Percentiles rank a stretch among this genome's conserved stretches.
phyloP scores from a whole-genome alignment of 257 asterid genomes.

The Solanum chilense region DNA sequence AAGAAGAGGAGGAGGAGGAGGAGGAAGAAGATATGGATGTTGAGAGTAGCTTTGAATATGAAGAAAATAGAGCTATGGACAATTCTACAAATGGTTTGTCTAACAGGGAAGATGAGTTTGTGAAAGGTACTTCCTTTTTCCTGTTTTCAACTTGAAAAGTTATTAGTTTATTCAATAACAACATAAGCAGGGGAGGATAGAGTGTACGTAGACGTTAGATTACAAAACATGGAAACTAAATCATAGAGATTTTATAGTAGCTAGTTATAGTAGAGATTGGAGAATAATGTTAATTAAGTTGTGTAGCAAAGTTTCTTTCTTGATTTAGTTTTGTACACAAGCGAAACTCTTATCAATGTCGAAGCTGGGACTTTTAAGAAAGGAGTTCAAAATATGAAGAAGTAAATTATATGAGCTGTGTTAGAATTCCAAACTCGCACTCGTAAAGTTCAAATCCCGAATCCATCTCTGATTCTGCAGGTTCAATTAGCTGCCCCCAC shows the following conservation, averaged over 20 bases:
- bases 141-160: neutral
- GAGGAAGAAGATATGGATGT: slow-evolving; percentile 49
- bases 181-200: neutral
- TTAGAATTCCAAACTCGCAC: too few species aligned
- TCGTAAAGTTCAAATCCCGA: too few species aligned
- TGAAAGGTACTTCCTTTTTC: slow-evolving; percentile 28
- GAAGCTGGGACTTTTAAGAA: too few species aligned
- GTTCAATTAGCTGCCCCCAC: neutral
- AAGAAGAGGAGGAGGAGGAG: slow-evolving; percentile 9
- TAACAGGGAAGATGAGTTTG: slow-evolving; percentile 40
- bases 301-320: neutral
- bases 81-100: slow-evolving; percentile 19
- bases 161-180: neutral
- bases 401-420: too few species aligned
- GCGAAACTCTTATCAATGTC: too few species aligned
- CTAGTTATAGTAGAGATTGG: neutral
- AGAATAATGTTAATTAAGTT: neutral
- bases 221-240: too few species aligned
- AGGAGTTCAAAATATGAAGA: too few species aligned
- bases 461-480: too few species aligned
- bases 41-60: slow-evolving; percentile 66
- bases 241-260: neutral
- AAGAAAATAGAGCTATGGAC: slow-evolving; percentile 6
- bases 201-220: neutral
- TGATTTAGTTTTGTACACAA: too few species aligned